Base-by-base conservation (phyloP, 2,329 filamentous ascomycete species). In the Aspergillus pseudotamarii region DNA sequence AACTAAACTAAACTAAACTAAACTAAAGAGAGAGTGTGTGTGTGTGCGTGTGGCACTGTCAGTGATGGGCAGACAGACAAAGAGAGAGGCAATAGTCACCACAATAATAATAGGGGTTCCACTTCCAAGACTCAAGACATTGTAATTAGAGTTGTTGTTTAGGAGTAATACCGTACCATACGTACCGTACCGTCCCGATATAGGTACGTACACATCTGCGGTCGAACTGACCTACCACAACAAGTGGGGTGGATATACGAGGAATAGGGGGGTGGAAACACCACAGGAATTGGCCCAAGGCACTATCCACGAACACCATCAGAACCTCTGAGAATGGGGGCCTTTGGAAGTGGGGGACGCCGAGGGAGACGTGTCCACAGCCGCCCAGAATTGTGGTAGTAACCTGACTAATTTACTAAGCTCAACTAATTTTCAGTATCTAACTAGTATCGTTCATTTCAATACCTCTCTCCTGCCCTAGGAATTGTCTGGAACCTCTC, bases 71-170 rank as follows among this genome's bases (percentile, higher is more conserved):
- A 45, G 59, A 61, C 50, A 43, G 43, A 54, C 48, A 34, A n/a
- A 60, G 32, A 60, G 58, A 57, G 51, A 57, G 58, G 61, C 51
- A 65, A 62, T 57, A 61, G 60, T 59, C n/a, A 43, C 34, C 23
- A 60, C 19, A 61, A 56, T 60, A 48, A 56, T 60, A 46, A 19
- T 26, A 50, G 60, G 60, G 62, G 64, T 38, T 61, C 64, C 64
- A 66, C 64, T 55, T 23, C n/a, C 46, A 45, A 60, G 61, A 56
- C 63, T 60, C 50, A 59, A 63, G 54, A 64, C 62, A 66, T 21
- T 55, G 51, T 50, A 54, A 50, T 60, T 43, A 36, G 30, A 54
- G 32, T 55, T 60, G 28, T 46, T 56, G 16, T 41, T 54, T 45
- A 43, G 1, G 14, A 36, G 26, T 41, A 54, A 54, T 59, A 59